A percentile compares a stretch with the other conserved stretches of the same genome.
These are phyloP conservation scores for Rhizophlyctis rosea DNA, from an alignment of 192 early-diverging fungal genomes.

Conservation along the genomic window DNA sequence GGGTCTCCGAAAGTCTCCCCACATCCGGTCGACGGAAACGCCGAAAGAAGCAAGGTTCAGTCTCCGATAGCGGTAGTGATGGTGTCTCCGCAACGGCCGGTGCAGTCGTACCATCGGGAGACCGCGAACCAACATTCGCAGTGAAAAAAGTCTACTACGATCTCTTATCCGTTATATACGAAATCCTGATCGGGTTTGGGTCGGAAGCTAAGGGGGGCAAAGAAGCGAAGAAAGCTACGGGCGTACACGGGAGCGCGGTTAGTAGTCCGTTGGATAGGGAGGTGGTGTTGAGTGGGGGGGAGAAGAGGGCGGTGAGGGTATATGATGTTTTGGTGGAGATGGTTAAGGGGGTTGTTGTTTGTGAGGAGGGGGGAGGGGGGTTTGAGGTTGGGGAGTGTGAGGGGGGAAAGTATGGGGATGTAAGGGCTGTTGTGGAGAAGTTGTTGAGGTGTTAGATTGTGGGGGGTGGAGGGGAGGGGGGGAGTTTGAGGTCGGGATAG, in stretches of 20 bases:
- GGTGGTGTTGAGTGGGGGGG: background rate
- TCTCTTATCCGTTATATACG: constrained; percentile 5
- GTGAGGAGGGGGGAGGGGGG: constrained; percentile 29
- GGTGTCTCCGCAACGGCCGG: background rate
- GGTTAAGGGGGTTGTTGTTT: constrained; percentile 35
- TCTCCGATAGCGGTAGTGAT: background rate
- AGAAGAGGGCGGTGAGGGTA: constrained; percentile 15
- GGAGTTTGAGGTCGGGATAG: too few species aligned
- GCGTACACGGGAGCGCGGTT: background rate
- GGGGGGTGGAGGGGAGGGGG: too few species aligned
- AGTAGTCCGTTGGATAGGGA: background rate
- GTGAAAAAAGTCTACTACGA: constrained; percentile 8
- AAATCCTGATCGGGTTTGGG: constrained; percentile 9
- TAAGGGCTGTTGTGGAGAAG: background rate
- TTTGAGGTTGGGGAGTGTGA: constrained; percentile 27
- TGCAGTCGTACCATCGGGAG: too few species aligned
- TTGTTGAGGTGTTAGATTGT: too few species aligned
- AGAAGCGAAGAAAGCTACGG: constrained; percentile 1
- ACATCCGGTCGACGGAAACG: background rate
- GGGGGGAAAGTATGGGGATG: constrained; percentile 9
- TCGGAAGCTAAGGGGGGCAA: constrained; percentile 1
- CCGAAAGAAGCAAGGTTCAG: background rate
- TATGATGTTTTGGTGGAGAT: constrained; percentile 27
- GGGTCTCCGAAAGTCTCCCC: constrained; percentile 5
- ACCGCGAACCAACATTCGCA: background rate